Base-by-base conservation (phyloP, 805 yeast species). In the Yarrowia yakushimensis region DNA sequence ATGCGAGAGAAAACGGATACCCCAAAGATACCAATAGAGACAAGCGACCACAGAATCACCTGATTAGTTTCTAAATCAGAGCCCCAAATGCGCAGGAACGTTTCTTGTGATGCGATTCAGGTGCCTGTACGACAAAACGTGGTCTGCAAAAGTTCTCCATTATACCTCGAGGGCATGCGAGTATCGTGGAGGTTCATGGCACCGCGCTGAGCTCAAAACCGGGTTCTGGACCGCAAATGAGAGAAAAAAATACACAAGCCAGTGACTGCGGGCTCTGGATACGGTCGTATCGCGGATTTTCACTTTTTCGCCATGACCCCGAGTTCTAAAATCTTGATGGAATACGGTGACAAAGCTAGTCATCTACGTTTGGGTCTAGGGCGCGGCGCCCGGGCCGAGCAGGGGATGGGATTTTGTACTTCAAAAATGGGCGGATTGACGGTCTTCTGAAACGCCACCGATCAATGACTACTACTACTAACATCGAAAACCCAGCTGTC, bases 271-370 rank as follows among this genome's bases (percentile, higher is more conserved):
- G 13, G 20, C 13, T 7, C 30, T n/a, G 4, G 30, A 41, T 23
- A 1, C 30, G n/a, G 23, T 27, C 34, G 50, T 43, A 27, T 43
- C 11, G 23, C 11, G 13, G 1, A 2, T 43, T 43, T 27, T 43
- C 50, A 23, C 50, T 39, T 39, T 43, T 27, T 17, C 30, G 30
- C 20, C 30, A 41, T 39, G 28, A 27, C 28, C 17, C 17, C 28
- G 13, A 15, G 11, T 25, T 25, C 20, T 23, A 15, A 39, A 39
- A 22, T 22, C 17, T 39, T 13, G 37, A 23, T 15, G 28, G 46
- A 25, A 41, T 41, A 41, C 46, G 46, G 46, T 41, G 46, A 41
- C 46, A 41, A 30, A 41, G 50, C 50, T 43, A 43, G 50, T 27
- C 50, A 43, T 27, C 23, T 28, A 43, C 50, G 50, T 17, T 43